A percentile compares a stretch with the other conserved stretches of the same genome.
Evolutionary conservation across 208 protist genomes (phyloP).

Genomic region (Strigomonas culicis): DNA sequence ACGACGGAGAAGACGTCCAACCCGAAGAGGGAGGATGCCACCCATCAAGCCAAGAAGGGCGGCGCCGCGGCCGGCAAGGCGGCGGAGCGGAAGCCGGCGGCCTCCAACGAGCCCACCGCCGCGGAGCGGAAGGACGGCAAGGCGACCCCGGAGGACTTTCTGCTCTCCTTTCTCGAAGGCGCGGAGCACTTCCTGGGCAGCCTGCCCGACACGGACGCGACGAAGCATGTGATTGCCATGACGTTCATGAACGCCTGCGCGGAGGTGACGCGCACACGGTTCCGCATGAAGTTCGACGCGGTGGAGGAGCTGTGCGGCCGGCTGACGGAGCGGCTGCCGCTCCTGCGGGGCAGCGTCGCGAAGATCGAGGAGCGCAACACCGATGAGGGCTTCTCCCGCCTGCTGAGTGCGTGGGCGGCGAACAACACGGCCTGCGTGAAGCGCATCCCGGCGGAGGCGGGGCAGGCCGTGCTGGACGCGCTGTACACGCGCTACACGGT

Average conservation of each 20-base stretch:
- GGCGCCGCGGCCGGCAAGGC: neutral
- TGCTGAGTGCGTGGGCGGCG: slow-evolving; percentile 68
- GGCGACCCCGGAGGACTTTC: slow-evolving; percentile 36
- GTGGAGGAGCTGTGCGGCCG: slow-evolving; percentile 30
- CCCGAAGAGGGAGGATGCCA: slow-evolving; percentile 4
- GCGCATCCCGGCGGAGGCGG: slow-evolving; percentile 30
- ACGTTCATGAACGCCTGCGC: slow-evolving; percentile 82
- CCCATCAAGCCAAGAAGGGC: neutral
- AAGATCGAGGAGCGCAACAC: slow-evolving; percentile 69
- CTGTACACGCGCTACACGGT: slow-evolving; percentile 58
- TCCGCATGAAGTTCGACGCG: slow-evolving; percentile 65
- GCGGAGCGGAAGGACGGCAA: neutral
- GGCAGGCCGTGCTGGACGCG: slow-evolving; percentile 47
- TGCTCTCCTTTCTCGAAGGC: slow-evolving; percentile 52
- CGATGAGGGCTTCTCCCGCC: slow-evolving; percentile 81
- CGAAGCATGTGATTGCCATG: slow-evolving; percentile 56
- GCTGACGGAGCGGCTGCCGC: slow-evolving; percentile 38
- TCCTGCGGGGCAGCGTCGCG: slow-evolving; percentile 42
- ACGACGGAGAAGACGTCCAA: slow-evolving; percentile 21
- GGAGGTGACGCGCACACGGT: slow-evolving; percentile 78
- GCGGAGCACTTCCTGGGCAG: slow-evolving; percentile 55
- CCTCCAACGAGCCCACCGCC: slow-evolving; percentile 10
- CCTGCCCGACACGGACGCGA: slow-evolving; percentile 41
- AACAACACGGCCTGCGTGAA: slow-evolving; percentile 52
- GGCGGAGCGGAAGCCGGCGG: slow-evolving; percentile 5